Conservation (phyloP, 805 yeast species). For the Candida alai region DNA sequence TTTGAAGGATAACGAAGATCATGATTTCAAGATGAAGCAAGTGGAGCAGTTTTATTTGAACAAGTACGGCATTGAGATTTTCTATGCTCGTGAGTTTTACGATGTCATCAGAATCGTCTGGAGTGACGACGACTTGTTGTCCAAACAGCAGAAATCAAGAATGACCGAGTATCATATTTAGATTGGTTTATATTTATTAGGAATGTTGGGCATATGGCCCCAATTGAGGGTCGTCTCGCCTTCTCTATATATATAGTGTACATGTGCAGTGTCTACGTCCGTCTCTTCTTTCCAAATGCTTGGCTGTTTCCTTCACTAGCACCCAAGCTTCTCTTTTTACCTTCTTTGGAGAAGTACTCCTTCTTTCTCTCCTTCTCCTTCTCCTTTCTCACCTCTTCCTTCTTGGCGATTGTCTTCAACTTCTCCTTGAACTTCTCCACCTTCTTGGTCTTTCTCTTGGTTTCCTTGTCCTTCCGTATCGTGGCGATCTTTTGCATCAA, state of each 20-base stretch:
- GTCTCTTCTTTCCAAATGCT: constrained; percentile 33
- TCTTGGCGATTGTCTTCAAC: constrained; percentile 70
- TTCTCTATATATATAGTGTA: neutral
- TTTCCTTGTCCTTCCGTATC: constrained; percentile 78
- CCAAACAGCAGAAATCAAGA: constrained; percentile 14
- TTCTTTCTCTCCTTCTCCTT: constrained; percentile 83
- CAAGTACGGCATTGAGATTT: constrained; percentile 56
- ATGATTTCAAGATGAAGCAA: constrained; percentile 26
- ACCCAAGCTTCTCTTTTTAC: constrained; percentile 55
- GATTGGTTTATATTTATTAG: no score
- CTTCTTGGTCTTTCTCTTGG: constrained; percentile 69
- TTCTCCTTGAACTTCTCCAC: constrained; percentile 71
- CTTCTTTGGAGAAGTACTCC: constrained; percentile 73
- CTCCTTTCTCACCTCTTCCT: constrained; percentile 64
- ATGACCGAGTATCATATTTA: constrained; percentile 29
- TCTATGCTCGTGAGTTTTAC: constrained; percentile 72
- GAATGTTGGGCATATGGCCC: no score
- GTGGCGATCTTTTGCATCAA: constrained; percentile 85
- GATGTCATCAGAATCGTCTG: constrained; percentile 74
- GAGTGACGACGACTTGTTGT: constrained; percentile 45
- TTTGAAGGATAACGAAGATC: constrained; percentile 31
- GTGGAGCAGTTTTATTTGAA: constrained; percentile 46
- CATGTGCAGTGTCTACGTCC: no score
- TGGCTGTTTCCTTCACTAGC: constrained; percentile 26
- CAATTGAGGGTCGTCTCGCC: no score